phyloP scores from a whole-genome alignment of 2,329 filamentous ascomycete species.

The Juglanconis oblonga region DNA sequence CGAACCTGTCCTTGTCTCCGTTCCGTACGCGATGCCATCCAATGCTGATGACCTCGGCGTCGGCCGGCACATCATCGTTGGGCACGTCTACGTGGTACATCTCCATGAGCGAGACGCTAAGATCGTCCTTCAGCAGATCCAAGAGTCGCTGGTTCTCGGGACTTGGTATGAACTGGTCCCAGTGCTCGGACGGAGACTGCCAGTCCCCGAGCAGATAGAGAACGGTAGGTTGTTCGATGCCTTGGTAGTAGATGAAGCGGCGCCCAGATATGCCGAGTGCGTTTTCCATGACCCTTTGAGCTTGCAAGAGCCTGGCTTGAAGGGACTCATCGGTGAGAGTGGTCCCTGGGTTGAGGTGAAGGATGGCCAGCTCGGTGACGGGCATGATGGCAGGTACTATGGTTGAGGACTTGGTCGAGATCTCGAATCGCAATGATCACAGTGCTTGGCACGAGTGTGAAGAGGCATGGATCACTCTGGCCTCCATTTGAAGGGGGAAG shows the following conservation, averaged over 20 bases:
- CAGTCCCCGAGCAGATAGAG: constrained; percentile 1
- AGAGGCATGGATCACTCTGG: too few species aligned
- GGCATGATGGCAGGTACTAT: not conserved
- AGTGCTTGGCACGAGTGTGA: too few species aligned
- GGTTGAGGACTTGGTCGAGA: not conserved
- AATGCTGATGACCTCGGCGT: not conserved
- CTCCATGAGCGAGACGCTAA: not conserved
- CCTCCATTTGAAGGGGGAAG: too few species aligned
- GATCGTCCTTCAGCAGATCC: not conserved
- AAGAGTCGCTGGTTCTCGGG: constrained; percentile 1
- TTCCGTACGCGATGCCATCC: not conserved
- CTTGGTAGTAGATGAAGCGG: not conserved
- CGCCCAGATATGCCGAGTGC: not conserved
- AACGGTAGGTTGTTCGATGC: not conserved
- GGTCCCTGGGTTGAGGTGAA: not conserved
- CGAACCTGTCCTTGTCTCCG: not conserved
- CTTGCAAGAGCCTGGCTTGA: not conserved
- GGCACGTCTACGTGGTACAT: constrained; percentile 4
- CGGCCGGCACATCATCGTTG: not conserved
- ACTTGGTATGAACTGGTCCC: constrained; percentile 2
- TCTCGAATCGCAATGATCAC: too few species aligned
- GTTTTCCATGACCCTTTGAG: not conserved
- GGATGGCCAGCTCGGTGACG: constrained; percentile 1
- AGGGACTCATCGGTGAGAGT: not conserved
- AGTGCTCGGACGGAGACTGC: not conserved